These are phyloP conservation scores for Stevia rebaudiana DNA, from an alignment of 140 eudicot species.

Conservation along the genomic window DNA sequence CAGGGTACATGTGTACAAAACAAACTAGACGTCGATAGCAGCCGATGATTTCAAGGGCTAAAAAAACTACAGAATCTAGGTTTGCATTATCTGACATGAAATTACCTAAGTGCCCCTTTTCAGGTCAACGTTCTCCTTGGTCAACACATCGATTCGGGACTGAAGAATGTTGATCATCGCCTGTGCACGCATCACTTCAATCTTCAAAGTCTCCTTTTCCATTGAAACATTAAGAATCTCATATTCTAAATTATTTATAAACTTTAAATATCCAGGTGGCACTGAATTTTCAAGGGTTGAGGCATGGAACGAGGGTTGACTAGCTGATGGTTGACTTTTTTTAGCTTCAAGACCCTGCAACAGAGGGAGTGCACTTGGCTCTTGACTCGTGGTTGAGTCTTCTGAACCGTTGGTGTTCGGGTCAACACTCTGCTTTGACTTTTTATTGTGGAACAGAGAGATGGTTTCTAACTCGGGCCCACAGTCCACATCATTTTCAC, in stretches of 20 bases:
- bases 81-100: constrained; percentile 4
- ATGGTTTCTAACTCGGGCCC: constrained; percentile 48
- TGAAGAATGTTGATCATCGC: constrained; percentile 92
- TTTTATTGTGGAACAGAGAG: constrained; percentile 43
- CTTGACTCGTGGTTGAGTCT: constrained; percentile 62
- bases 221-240: constrained; percentile 69
- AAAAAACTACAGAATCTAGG: constrained; percentile 32
- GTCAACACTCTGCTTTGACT: constrained; percentile 37
- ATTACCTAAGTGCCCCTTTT: constrained; percentile 29
- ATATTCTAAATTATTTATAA: constrained; percentile 58
- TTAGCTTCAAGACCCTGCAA: constrained; percentile 47
- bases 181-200: constrained; percentile 92
- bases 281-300: constrained; percentile 75
- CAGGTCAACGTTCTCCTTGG: constrained; percentile 59
- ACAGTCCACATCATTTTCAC: constrained; percentile 39
- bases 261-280: constrained; percentile 88
- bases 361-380: constrained; percentile 43
- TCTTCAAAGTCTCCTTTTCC: constrained; percentile 88
- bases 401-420: constrained; percentile 66
- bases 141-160: constrained; percentile 49
- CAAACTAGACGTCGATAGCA: constrained; percentile 26
- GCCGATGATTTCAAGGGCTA: constrained; percentile 18
- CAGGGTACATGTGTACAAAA: constrained; percentile 26
- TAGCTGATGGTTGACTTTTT: constrained; percentile 38
- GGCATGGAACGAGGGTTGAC: constrained; percentile 49